phyloP scores from a whole-genome alignment of 148 eudicot genomes.

The Spergularia marina region DNA sequence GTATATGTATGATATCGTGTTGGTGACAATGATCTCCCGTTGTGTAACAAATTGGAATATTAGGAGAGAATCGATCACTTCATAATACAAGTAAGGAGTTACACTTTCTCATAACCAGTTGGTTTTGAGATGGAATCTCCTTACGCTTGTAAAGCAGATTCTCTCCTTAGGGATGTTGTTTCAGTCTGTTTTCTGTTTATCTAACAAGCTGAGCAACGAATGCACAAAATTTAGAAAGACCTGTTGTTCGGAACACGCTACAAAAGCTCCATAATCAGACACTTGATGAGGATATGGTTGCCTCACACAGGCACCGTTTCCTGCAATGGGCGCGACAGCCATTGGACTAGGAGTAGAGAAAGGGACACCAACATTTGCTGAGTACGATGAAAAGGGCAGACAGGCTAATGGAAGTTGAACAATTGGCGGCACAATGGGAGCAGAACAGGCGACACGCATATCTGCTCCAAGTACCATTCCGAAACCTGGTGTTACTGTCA shows the following conservation, averaged over 20 bases:
- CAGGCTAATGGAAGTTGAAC: conserved; percentile 1
- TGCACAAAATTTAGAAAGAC: background rate
- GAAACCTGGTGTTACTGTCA: background rate
- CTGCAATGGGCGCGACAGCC: background rate
- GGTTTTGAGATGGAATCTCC: too few species aligned
- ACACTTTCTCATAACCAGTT: too few species aligned
- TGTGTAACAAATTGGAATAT: too few species aligned
- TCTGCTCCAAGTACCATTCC: conserved; percentile 1
- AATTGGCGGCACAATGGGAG: background rate
- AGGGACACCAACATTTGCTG: background rate
- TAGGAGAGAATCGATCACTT: too few species aligned
- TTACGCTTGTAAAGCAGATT: too few species aligned
- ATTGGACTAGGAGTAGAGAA: background rate
- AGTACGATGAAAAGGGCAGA: background rate
- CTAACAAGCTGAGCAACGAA: too few species aligned
- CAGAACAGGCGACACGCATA: background rate
- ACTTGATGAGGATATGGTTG: background rate
- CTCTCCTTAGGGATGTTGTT: too few species aligned
- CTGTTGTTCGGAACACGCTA: background rate
- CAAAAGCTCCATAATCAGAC: background rate
- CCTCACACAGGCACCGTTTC: background rate
- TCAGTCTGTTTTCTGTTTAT: too few species aligned
- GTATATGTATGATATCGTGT: too few species aligned
- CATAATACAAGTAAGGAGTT: too few species aligned
- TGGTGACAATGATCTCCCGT: too few species aligned